Base-by-base conservation (phyloP, 768 basidiomycete genomes). In the Amanita polypyramis region DNA sequence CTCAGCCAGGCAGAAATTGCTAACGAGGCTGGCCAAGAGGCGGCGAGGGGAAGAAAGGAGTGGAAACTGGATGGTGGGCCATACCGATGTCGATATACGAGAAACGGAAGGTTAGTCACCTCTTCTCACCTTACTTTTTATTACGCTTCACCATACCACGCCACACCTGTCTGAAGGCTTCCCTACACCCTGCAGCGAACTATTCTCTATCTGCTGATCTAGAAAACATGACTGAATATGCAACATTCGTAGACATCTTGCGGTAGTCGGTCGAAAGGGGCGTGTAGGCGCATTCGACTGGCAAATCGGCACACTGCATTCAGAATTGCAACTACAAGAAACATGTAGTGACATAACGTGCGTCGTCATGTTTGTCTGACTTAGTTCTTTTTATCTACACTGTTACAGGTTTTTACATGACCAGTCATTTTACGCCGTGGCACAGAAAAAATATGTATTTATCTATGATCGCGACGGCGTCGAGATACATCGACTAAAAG, bases 401-500 rank as follows among this genome's bases (percentile, higher is more conserved):
- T 37, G 3, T 17, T 11, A 19, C 46, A 93, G 87, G 14, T 97
- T 92, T 59, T 66, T 99, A 5, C 94, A 97, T 59, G 89, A 95
- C 54, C 89, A 96, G 44, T 84, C 87, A 0, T 88, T 84, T 64
- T 92, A 85, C 58, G 95, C 95, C 1, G 93, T 96, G 7, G 95
- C 95, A 0, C 95, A 99, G 65, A 88, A 90, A 65, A 87, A 92
- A 72, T 89, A 95, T 60, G 88, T 86, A 14, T 99, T 88, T 65
- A 91, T 99, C 38, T 98, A 99, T 54, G 96, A 98, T 65, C 77
- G 82, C 27, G 79, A 91, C 55, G 95, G 96, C 17, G 85, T 96
- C 11, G 96, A 98, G 61, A 64, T 99, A 3, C 96, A 98, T 58
- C 74, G 80, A 53, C 70, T 93, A 11, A 84, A 84, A 60, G 70